A percentile compares a stretch with the other conserved stretches of the same genome.
These are phyloP conservation scores for Xylariaceae sp. DNA, from an alignment of 2,329 filamentous ascomycete genomes.

Conservation along the genomic window DNA sequence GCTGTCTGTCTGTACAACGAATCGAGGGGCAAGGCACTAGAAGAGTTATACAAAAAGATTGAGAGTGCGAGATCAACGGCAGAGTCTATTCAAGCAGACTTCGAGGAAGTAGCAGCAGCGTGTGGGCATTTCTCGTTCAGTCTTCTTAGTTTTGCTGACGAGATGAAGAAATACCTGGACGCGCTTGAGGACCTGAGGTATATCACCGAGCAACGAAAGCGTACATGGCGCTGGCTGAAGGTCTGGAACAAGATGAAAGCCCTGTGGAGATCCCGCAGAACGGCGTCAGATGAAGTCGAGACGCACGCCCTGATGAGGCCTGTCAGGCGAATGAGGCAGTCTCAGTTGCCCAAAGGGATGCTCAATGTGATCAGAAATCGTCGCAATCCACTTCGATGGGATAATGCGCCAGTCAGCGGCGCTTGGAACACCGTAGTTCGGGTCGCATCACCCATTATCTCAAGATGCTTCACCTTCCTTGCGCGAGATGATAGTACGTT, in stretches of 20 bases:
- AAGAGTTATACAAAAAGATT: slow-evolving; percentile 75
- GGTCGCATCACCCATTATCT: slow-evolving; percentile 42
- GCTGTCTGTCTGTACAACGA: slow-evolving; percentile 75
- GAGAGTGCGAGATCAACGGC: slow-evolving; percentile 65
- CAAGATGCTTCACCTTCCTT: slow-evolving; percentile 46
- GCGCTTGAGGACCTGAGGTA: slow-evolving; percentile 82
- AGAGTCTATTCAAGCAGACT: slow-evolving; percentile 79
- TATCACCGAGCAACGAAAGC: slow-evolving; percentile 55
- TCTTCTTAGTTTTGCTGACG: slow-evolving; percentile 83
- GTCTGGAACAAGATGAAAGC: slow-evolving; percentile 58
- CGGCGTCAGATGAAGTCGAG: slow-evolving; percentile 39
- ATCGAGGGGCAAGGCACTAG: slow-evolving; percentile 70
- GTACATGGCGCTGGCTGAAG: slow-evolving; percentile 79
- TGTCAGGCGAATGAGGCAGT: slow-evolving; percentile 48
- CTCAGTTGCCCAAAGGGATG: slow-evolving; percentile 53
- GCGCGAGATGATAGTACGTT: slow-evolving; percentile 50
- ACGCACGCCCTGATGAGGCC: slow-evolving; percentile 39
- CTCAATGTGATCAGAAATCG: slow-evolving; percentile 49
- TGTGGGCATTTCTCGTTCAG: slow-evolving; percentile 96
- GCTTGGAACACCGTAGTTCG: slow-evolving; percentile 41
- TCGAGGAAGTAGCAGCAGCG: slow-evolving; percentile 95
- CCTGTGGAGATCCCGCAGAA: slow-evolving; percentile 28
- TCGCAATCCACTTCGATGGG: slow-evolving; percentile 54
- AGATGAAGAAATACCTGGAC: slow-evolving; percentile 77
- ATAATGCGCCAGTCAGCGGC: slow-evolving; percentile 43